Base-by-base conservation (phyloP, 148 eudicot genomes). In the Chenopodium album region DNA sequence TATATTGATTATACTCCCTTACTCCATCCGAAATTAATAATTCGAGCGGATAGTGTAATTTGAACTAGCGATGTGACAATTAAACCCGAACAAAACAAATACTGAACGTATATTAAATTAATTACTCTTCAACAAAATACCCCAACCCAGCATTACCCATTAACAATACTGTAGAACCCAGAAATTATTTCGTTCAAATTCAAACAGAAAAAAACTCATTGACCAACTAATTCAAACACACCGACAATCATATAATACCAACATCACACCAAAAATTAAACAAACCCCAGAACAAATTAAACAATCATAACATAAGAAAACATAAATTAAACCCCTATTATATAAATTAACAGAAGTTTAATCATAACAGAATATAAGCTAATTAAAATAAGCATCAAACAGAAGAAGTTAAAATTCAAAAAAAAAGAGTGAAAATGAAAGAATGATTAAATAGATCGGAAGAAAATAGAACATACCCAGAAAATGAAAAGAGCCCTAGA, bases 401-500 rank as follows among this genome's bases (percentile, higher is more conserved):
- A 65, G 1, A 56, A 56, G 4, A 56, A 56, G 14, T 50, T 1
- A 56, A 14, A 56, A 56, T 14, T 56, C 62, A 56, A 14, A 56
- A 56, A 54, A 46, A 80, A 63, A 9, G 1, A 14, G 17, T 4
- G 12, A 28, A 48, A 60, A 50, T 60, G 69, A 74, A 41, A 1
- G 60, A 9, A 72, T 77, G 52, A 37, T 26, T 29, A 73, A 41
- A 50, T 32, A 79, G 84, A 85, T 81, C 76, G 31, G 76, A 37
- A 29, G 41, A 59, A 66, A 76, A 72, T 37, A 75, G 47, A 32
- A 78, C 16, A 54, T 65, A 79, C 81, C 68, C 56, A 71, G 81
- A 63, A 50, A 56, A 71, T 10, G 62, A 75, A 59, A 60, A 44
- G 69, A 84, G 78, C 82, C 86, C 90, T 90, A 88, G 86, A 88